Evolutionary conservation across 768 basidiomycete genomes (phyloP), one percentile per base, ranked within the genome.

Genomic region (Lactifluus hygrophoroides): DNA sequence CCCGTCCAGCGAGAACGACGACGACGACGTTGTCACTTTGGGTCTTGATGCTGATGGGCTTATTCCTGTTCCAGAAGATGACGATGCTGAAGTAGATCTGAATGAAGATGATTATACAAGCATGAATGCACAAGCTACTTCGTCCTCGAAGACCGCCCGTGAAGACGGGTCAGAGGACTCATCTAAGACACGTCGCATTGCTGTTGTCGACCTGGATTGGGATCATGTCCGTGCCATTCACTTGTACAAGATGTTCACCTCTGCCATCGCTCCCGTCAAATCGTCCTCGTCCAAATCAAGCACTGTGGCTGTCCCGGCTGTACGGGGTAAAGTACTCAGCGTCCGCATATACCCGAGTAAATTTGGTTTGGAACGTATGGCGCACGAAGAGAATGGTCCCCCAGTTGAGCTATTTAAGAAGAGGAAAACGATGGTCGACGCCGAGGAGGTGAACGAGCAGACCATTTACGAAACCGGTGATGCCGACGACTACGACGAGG

Each of bases 191-290:
- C 77, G 74, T 54, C 79, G 95, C 23, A 69, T 99, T 7, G 96
- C 95, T 0, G 80, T 88, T 45, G 95, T 98, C 63, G 97, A 98
- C 69, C 80, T 98, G 51, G 96, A 99, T 72, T 99, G 96, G 96
- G 96, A 98, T 70, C 82, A 97, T 71, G 83, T 98, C 51, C 86
- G 88, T 55, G 92, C 95, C 0, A 74, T 74, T 19, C 94, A 98
- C 69, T 75, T 99, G 13, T 96, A 85, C 80, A 92, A 90, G 72
- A 90, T 97, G 35, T 91, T 90, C 72, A 83, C 90, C 17, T 97
- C 94, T 2, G 80, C 94, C 42, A 78, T 95, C 5, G 86, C 88
- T 6, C 71, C 81, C 14, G 72, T 77, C 11, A 79, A 49, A 3
- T 65, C 81, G 5, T 75, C 82, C 14, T 68, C 76, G 17, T 62